phyloP scores from a whole-genome alignment of 2,329 filamentous ascomycete genomes.

The Microcera coccophila region DNA sequence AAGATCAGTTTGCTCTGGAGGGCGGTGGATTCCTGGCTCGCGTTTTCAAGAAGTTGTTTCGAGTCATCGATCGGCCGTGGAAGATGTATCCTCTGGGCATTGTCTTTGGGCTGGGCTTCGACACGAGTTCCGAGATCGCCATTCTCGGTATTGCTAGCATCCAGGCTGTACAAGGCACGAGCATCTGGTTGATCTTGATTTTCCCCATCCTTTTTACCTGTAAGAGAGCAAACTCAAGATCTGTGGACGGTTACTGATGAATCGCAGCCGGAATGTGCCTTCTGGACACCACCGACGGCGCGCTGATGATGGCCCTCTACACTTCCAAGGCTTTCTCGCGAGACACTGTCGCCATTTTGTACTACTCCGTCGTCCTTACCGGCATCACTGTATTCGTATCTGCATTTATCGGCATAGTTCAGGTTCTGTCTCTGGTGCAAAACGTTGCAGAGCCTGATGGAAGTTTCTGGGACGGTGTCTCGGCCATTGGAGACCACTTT shows the following conservation, averaged over 20 bases:
- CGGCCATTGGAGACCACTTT: constrained; percentile 71
- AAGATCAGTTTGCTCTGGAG: constrained; percentile 62
- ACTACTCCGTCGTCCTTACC: constrained; percentile 88
- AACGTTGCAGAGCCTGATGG: constrained; percentile 71
- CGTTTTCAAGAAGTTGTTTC: constrained; percentile 72
- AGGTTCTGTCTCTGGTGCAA: constrained; percentile 73
- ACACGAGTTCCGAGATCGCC: constrained; percentile 91
- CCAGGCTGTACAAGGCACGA: constrained; percentile 79
- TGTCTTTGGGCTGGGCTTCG: constrained; percentile 88
- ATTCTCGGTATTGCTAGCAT: constrained; percentile 86
- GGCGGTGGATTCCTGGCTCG: constrained; percentile 71
- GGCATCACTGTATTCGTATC: constrained; percentile 79
- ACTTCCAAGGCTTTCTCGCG: constrained; percentile 72
- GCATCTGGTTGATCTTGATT: constrained; percentile 89
- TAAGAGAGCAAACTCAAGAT: constrained; percentile 34
- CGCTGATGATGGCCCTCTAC: constrained; percentile 92
- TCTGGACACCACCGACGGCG: constrained; percentile 86
- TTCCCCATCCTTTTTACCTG: constrained; percentile 87
- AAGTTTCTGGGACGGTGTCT: constrained; percentile 86
- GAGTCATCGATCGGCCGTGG: constrained; percentile 72
- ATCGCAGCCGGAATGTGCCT: constrained; percentile 82
- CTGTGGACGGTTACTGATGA: too few relatives aligned
- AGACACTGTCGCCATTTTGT: constrained; percentile 84
- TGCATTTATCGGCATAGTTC: constrained; percentile 79
- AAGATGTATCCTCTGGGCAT: constrained; percentile 94